Evolutionary conservation across 441 rosid genomes (phyloP), one percentile per base, ranked within the genome.

Genomic region (Erodium chrysanthum): DNA sequence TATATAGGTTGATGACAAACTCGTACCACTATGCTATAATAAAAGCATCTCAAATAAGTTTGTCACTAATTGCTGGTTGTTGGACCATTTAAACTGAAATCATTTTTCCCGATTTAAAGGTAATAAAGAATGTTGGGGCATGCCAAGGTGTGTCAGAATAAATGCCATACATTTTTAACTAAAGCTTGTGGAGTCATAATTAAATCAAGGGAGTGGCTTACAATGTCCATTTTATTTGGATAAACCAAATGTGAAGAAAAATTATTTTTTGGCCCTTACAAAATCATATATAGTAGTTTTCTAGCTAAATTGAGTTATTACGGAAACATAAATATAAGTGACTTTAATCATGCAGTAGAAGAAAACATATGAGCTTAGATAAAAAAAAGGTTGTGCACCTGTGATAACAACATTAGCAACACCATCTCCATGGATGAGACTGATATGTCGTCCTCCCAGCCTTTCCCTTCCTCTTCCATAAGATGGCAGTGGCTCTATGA

Each of bases 381-480:
- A 0, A 66, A 66, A 54, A 1, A 65, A 60, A 64, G 60, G 12
- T 44, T 31, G 12, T 0, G n/a, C 68, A 88, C 92, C 95, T 80
- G 92, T 83, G 70, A 88, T 82, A 70, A 93, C 81, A 37, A 90
- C 98, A 79, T 93, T 77, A 21, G 78, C 67, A 68, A 93, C 89
- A 23, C 88, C 88, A 73, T 93, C 78, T 67, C 98, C 98, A 76
- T 93, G 97, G 73, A 93, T 85, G 74, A 93, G 96, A 79, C 98
- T 93, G 69, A 87, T 86, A 73, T 93, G 96, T 71, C 98, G 85
- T 71, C 86, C 96, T 67, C 98, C 97, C 76, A 79, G 70, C 77
- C 97, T 87, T 79, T 93, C 98, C 72, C 98, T 85, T 70, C 98
- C 98, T 80, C 97, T 86, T 81, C 98, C 98, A 82, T 93, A 91